phyloP scores from a whole-genome alignment of 169 alveolate species.

The Plasmodium vinckei region DNA sequence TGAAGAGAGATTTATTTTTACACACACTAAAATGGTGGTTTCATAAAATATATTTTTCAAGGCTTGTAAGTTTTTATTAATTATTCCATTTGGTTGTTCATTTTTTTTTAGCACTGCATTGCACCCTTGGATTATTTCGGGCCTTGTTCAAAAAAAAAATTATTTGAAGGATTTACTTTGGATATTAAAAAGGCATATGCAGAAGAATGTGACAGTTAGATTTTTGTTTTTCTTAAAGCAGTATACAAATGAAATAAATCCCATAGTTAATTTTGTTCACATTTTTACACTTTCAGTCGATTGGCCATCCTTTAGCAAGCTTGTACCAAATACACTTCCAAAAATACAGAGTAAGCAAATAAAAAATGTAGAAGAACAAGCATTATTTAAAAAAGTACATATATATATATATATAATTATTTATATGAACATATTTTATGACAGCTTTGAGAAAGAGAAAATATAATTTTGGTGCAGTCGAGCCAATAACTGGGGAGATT shows the following conservation, averaged over 20 bases:
- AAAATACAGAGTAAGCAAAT: constrained; percentile 25
- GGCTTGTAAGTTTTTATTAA: not conserved
- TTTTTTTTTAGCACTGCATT: constrained; percentile 28
- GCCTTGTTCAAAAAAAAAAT: constrained; percentile 61
- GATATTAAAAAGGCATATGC: constrained; percentile 62
- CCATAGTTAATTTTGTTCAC: not conserved
- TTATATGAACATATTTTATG: not conserved
- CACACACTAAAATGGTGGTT: too few relatives aligned
- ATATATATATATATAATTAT: not conserved
- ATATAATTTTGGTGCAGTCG: constrained; percentile 40
- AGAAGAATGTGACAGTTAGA: constrained; percentile 58
- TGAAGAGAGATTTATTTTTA: too few relatives aligned
- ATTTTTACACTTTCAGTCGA: constrained; percentile 26
- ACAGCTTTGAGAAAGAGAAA: constrained; percentile 42
- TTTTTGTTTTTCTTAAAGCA: constrained; percentile 8
- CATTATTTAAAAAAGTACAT: too few relatives aligned
- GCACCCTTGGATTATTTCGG: constrained; percentile 60
- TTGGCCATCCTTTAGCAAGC: constrained; percentile 39
- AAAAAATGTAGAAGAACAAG: not conserved
- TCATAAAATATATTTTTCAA: too few relatives aligned
- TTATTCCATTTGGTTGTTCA: not conserved
- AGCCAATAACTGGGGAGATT: constrained; percentile 58
- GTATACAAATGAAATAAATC: not conserved
- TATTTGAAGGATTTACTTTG: constrained; percentile 19
- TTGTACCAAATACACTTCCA: constrained; percentile 5